Evolutionary conservation across 2,329 filamentous ascomycete genomes (phyloP).

Genomic region (Xylaria sp.): DNA sequence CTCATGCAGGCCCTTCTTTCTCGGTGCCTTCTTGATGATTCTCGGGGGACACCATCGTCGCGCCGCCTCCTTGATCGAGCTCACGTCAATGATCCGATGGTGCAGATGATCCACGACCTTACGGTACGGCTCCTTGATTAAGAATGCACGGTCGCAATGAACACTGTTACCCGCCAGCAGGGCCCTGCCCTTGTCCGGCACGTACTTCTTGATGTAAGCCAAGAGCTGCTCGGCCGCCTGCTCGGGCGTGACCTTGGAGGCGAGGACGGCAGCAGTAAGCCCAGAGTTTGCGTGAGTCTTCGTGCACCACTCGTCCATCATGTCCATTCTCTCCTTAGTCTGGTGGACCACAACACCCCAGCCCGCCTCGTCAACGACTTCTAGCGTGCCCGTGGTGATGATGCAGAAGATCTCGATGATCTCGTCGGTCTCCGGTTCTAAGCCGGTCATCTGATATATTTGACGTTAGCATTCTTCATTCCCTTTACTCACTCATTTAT

Average conservation of each 20-base stretch:
- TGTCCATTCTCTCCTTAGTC: slow-evolving; percentile 60
- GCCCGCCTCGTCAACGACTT: slow-evolving; percentile 68
- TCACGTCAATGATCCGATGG: slow-evolving; percentile 89
- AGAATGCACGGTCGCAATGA: slow-evolving; percentile 80
- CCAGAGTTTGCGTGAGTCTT: slow-evolving; percentile 75
- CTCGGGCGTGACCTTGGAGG: slow-evolving; percentile 66
- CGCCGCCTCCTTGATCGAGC: slow-evolving; percentile 84
- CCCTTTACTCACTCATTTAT: neutral
- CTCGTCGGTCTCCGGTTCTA: slow-evolving; percentile 70
- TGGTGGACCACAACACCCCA: slow-evolving; percentile 79
- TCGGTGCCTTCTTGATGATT: slow-evolving; percentile 57
- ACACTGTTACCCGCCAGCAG: slow-evolving; percentile 89
- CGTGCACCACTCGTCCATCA: slow-evolving; percentile 88
- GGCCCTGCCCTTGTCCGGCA: slow-evolving; percentile 59
- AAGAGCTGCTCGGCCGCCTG: slow-evolving; percentile 69
- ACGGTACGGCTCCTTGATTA: slow-evolving; percentile 68
- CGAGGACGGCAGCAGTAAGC: slow-evolving; percentile 68
- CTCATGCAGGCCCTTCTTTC: slow-evolving; percentile 72
- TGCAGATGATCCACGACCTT: slow-evolving; percentile 71
- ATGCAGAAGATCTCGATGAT: slow-evolving; percentile 92
- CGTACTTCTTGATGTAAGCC: slow-evolving; percentile 66
- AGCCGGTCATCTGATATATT: slow-evolving; percentile 76
- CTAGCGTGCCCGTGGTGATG: slow-evolving; percentile 75
- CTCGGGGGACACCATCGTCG: slow-evolving; percentile 69
- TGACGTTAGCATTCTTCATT: neutral